Percentiles rank a stretch among this genome's conserved stretches.
These are phyloP conservation scores for Ambrosiella cleistominuta DNA, from an alignment of 2,329 filamentous ascomycete genomes.

Conservation along the genomic window DNA sequence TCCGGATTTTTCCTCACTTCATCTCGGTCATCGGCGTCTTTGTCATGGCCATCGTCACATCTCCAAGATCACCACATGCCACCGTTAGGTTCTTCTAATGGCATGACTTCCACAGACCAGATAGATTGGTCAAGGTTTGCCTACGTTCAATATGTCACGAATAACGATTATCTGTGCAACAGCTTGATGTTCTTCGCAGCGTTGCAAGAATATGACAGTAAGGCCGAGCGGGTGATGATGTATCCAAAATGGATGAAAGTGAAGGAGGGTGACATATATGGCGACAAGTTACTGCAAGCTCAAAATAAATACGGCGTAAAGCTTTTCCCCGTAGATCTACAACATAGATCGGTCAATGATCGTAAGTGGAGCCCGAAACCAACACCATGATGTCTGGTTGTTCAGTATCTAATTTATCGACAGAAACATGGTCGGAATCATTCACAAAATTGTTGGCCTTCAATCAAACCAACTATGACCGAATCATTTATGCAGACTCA, in stretches of 20 bases:
- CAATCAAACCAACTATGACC: slow-evolving; percentile 41
- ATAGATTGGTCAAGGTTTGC: slow-evolving; percentile 24
- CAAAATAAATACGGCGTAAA: slow-evolving; percentile 25
- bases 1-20: no score
- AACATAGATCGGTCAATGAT: slow-evolving; percentile 19
- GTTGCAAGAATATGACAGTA: slow-evolving; percentile 22
- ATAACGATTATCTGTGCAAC: slow-evolving; percentile 26
- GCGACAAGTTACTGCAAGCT: slow-evolving; percentile 21
- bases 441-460: slow-evolving; percentile 53
- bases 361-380: slow-evolving; percentile 16
- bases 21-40: no score
- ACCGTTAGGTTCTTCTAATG: no score
- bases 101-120: neutral
- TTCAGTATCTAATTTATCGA: neutral
- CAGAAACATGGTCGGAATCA: slow-evolving; percentile 38
- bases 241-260: slow-evolving; percentile 23
- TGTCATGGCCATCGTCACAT: no score
- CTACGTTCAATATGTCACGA: slow-evolving; percentile 29
- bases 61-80: no score
- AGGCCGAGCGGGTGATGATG: slow-evolving; percentile 26
- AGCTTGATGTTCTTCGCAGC: slow-evolving; percentile 30
- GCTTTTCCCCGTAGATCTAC: slow-evolving; percentile 23
- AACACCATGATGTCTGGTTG: neutral
- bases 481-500: slow-evolving; percentile 35
- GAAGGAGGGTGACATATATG: slow-evolving; percentile 17